Conservation (phyloP, 768 basidiomycete genomes). For the Leccinum sublutescens region DNA sequence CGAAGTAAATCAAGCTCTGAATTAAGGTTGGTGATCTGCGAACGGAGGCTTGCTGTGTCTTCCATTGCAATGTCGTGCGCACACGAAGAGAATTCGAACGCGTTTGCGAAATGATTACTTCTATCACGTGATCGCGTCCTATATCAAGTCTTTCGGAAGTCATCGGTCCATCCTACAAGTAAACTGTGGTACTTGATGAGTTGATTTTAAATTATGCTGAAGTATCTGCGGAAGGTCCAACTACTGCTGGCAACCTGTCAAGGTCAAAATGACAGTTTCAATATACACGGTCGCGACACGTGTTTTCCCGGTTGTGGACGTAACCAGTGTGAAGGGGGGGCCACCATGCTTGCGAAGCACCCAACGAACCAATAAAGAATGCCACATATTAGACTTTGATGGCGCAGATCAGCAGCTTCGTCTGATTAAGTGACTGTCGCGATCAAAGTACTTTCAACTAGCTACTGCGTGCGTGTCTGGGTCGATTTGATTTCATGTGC, state of each 20-base stretch:
- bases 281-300: background rate
- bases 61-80: background rate
- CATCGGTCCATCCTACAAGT: background rate
- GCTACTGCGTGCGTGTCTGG: background rate
- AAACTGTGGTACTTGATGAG: background rate
- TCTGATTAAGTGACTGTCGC: background rate
- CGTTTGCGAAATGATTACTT: background rate
- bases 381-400: background rate
- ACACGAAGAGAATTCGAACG: background rate
- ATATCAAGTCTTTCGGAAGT: background rate
- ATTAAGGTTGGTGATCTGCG: conserved; percentile 23
- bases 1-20: conserved; percentile 37
- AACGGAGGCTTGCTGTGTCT: conserved; percentile 5
- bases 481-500: conserved; percentile 1
- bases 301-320: background rate
- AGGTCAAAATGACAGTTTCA: too few relatives aligned
- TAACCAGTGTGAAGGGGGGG: background rate
- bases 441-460: background rate
- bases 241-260: background rate
- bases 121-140: conserved; percentile 27
- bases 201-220: too few relatives aligned
- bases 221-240: background rate
- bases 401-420: background rate
- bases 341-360: background rate
- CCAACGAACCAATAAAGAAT: background rate